phyloP scores from a whole-genome alignment of 2,329 filamentous ascomycete genomes.

The Epichloe scottii region DNA sequence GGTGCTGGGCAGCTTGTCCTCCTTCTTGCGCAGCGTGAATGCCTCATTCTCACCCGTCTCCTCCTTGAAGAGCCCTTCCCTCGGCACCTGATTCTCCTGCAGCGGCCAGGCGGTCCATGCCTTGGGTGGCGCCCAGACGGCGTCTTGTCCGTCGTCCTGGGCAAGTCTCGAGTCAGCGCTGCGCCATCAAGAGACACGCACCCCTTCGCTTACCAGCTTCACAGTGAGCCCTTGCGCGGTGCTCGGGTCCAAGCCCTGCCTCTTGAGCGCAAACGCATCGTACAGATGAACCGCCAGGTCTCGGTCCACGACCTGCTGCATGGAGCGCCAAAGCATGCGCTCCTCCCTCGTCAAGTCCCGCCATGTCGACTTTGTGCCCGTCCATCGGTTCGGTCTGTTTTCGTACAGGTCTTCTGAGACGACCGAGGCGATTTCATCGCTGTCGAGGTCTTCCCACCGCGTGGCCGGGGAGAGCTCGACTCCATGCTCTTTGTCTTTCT shows the following conservation, averaged over 20 bases:
- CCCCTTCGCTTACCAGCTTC: constrained; percentile 12
- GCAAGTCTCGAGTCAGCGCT: neutral
- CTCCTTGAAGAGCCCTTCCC: constrained; percentile 36
- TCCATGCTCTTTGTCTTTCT: neutral
- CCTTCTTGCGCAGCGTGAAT: constrained; percentile 36
- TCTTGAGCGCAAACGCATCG: constrained; percentile 59
- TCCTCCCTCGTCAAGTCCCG: constrained; percentile 46
- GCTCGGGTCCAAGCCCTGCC: constrained; percentile 14
- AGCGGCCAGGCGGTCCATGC: constrained; percentile 83
- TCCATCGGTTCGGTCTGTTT: constrained; percentile 58
- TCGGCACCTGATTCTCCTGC: constrained; percentile 46
- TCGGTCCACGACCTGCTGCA: constrained; percentile 49
- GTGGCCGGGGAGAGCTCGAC: neutral
- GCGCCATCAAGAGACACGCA: no score
- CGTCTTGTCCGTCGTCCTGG: constrained; percentile 18
- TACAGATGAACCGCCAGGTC: constrained; percentile 70
- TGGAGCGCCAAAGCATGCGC: constrained; percentile 46
- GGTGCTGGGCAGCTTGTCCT: constrained; percentile 38
- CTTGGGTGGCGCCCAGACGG: constrained; percentile 39
- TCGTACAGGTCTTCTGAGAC: constrained; percentile 33
- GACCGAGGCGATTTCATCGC: constrained; percentile 33
- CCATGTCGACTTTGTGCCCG: constrained; percentile 58
- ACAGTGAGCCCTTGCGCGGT: constrained; percentile 17
- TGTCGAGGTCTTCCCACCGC: constrained; percentile 30
- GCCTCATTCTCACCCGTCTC: constrained; percentile 33